Evolutionary conservation across 805 yeast species (phyloP).

Genomic region (Yarrowia porcina): DNA sequence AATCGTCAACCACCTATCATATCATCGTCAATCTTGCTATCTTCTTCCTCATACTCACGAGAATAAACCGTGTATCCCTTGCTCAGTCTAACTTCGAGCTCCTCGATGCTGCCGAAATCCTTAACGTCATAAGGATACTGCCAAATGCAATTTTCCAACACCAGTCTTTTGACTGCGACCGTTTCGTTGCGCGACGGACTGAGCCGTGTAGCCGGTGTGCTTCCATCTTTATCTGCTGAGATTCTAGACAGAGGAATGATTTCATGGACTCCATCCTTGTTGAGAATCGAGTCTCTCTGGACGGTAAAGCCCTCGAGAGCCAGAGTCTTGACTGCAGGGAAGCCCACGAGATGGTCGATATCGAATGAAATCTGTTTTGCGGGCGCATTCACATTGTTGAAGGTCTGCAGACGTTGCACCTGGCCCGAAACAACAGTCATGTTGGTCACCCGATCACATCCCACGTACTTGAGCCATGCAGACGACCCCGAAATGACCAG

Average conservation of each 20-base stretch:
- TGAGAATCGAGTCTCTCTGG: slow-evolving; percentile 24
- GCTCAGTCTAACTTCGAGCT: slow-evolving; percentile 16
- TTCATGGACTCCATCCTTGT: slow-evolving; percentile 6
- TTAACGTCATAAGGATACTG: slow-evolving; percentile 28
- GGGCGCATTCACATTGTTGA: slow-evolving; percentile 22
- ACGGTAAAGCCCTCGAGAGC: slow-evolving; percentile 27
- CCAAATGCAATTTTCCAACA: slow-evolving; percentile 29
- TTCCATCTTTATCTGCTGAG: background rate
- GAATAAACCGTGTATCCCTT: slow-evolving; percentile 28
- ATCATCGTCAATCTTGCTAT: no score
- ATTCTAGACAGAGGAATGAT: slow-evolving; percentile 16
- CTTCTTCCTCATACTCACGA: slow-evolving; percentile 25
- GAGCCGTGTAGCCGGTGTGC: background rate
- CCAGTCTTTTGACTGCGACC: slow-evolving; percentile 11
- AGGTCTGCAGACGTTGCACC: slow-evolving; percentile 11
- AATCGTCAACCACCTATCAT: no score
- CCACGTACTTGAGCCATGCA: slow-evolving; percentile 28
- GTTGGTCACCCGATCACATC: background rate
- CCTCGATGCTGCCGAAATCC: slow-evolving; percentile 29
- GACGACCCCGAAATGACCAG: slow-evolving; percentile 28
- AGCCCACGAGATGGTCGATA: slow-evolving; percentile 27
- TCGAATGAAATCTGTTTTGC: slow-evolving; percentile 25
- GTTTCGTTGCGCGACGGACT: background rate
- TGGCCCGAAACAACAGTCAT: slow-evolving; percentile 8
- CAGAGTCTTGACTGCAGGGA: slow-evolving; percentile 5